Conservation (phyloP, 768 basidiomycete species). For the Leucocoprinus leucothites region DNA sequence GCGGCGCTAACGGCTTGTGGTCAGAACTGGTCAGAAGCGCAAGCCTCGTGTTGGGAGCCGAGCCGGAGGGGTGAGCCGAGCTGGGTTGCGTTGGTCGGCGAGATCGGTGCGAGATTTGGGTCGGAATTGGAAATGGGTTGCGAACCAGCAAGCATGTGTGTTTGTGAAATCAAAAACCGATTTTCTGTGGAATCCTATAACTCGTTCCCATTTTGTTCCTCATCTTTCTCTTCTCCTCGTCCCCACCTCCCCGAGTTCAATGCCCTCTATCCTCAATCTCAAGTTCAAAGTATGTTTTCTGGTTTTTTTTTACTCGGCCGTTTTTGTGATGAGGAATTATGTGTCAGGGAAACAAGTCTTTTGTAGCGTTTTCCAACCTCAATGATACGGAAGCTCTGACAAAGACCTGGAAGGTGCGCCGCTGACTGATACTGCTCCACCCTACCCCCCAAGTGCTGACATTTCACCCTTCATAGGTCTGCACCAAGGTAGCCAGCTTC, state of each 20-base stretch:
- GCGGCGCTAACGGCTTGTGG: neutral
- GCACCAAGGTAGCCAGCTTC: slow-evolving; percentile 87
- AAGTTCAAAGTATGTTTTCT: slow-evolving; percentile 66
- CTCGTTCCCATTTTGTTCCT: slow-evolving; percentile 1
- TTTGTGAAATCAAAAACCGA: neutral
- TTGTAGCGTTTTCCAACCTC: slow-evolving; percentile 89
- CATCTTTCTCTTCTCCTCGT: neutral
- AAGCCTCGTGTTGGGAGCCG: neutral
- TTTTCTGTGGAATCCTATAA: slow-evolving; percentile 11
- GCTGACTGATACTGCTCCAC: slow-evolving; percentile 8
- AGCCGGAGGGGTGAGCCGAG: neutral
- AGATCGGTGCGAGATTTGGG: slow-evolving; percentile 7
- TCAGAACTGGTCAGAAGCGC: neutral
- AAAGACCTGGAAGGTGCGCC: slow-evolving; percentile 82
- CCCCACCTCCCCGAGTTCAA: slow-evolving; percentile 26
- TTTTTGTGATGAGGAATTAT: slow-evolving; percentile 3
- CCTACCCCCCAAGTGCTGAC: neutral
- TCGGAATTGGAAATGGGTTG: slow-evolving; percentile 7
- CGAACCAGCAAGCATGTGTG: too few species aligned
- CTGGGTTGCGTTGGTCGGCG: neutral
- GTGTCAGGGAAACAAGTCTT: slow-evolving; percentile 88
- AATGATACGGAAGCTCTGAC: slow-evolving; percentile 81
- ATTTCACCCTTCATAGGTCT: slow-evolving; percentile 51
- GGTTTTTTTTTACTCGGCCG: slow-evolving; percentile 7
- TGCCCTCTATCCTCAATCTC: slow-evolving; percentile 84